Percentiles rank a stretch among this genome's conserved stretches.
These are phyloP conservation scores for Xerocomus spinulosus DNA, from an alignment of 768 basidiomycete species.

Conservation along the genomic window DNA sequence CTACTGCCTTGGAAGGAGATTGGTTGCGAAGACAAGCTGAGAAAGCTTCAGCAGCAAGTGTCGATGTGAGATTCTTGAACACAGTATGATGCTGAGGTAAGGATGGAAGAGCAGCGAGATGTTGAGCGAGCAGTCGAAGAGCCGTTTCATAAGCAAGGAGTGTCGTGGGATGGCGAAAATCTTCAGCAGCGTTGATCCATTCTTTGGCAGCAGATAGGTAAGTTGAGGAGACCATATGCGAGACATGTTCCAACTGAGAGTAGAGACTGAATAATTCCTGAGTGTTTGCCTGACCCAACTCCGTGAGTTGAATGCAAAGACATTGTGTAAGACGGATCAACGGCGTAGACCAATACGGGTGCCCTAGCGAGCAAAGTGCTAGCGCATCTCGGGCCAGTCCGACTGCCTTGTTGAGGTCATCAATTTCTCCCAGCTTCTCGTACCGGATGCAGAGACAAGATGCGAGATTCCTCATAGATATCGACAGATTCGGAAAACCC, in stretches of 20 bases:
- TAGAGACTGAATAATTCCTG: background rate
- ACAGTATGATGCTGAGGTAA: background rate
- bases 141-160: background rate
- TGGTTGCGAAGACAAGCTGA: conserved; percentile 11
- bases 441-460: background rate
- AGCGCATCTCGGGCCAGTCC: background rate
- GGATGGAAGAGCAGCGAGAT: background rate
- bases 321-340: background rate
- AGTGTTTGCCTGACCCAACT: background rate
- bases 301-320: conserved; percentile 19
- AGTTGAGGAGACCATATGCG: background rate
- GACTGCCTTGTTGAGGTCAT: background rate
- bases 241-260: background rate
- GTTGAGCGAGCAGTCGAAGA: background rate
- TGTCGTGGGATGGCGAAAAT: background rate
- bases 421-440: background rate
- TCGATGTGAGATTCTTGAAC: background rate
- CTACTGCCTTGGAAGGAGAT: conserved; percentile 17
- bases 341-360: background rate
- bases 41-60: conserved; percentile 7
- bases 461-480: background rate
- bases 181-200: background rate
- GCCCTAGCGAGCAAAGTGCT: background rate
- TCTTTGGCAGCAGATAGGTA: background rate
- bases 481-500: background rate